phyloP scores from a whole-genome alignment of 2,329 filamentous ascomycete genomes.

The Cladosporium sp. region DNA sequence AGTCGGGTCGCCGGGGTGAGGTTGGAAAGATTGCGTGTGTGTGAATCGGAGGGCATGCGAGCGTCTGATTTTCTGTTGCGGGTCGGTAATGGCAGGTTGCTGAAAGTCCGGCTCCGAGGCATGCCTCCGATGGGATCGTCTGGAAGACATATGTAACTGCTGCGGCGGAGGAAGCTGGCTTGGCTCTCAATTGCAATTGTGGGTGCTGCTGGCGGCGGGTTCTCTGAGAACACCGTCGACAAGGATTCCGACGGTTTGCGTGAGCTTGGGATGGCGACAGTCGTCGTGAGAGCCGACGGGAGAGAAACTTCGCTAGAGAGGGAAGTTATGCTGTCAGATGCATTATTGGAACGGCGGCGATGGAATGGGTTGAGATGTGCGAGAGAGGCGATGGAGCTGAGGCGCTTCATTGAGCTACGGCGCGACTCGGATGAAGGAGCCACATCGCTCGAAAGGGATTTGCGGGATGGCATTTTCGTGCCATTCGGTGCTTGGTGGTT shows the following conservation, averaged over 20 bases:
- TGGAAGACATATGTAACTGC: slow-evolving; percentile 38
- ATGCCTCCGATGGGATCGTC: slow-evolving; percentile 38
- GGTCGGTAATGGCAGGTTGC: slow-evolving; percentile 38
- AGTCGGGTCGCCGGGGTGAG: slow-evolving; percentile 28
- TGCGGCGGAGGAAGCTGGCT: slow-evolving; percentile 26
- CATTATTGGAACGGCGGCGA: slow-evolving; percentile 35
- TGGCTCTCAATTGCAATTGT: slow-evolving; percentile 23
- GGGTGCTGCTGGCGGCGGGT: slow-evolving; percentile 9
- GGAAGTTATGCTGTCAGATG: slow-evolving; percentile 32
- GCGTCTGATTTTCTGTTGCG: slow-evolving; percentile 30
- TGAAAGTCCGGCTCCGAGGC: slow-evolving; percentile 40
- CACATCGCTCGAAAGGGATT: slow-evolving; percentile 28
- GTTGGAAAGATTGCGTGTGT: slow-evolving; percentile 21
- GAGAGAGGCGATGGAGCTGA: slow-evolving; percentile 40
- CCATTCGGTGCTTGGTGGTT: slow-evolving; percentile 1
- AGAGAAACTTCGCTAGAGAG: slow-evolving; percentile 29
- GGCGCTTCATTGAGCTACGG: slow-evolving; percentile 27
- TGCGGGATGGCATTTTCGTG: slow-evolving; percentile 30
- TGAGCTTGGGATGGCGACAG: slow-evolving; percentile 17
- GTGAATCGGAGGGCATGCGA: slow-evolving; percentile 30
- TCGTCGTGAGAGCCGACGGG: slow-evolving; percentile 19
- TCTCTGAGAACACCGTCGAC: background rate
- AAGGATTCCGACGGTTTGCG: slow-evolving; percentile 16
- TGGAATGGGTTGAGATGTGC: slow-evolving; percentile 39
- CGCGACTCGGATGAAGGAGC: slow-evolving; percentile 17